Conservation (phyloP, 78 protist species). For the Creolimax fragrantissima region DNA sequence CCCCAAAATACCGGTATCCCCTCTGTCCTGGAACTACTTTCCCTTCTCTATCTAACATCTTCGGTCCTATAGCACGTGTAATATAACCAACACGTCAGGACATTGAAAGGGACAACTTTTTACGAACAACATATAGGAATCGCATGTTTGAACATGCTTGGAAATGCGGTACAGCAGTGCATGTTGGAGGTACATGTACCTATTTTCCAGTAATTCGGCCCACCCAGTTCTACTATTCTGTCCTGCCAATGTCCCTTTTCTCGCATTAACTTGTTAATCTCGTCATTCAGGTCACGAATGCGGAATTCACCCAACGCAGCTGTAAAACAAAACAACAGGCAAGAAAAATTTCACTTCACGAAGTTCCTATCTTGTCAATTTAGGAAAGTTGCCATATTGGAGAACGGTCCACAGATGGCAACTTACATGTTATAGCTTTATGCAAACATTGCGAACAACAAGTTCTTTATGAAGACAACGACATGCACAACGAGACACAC, state of each 20-base stretch:
- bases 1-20: conserved; percentile 84
- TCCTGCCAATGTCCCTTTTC: conserved; percentile 88
- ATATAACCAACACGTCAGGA: too few relatives aligned
- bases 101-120: too few relatives aligned
- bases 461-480: too few relatives aligned
- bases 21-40: neutral
- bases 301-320: conserved; percentile 77
- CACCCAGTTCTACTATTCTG: conserved; percentile 82
- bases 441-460: too few relatives aligned
- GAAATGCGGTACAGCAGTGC: too few relatives aligned
- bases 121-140: too few relatives aligned
- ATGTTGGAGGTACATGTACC: too few relatives aligned
- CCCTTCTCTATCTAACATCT: neutral
- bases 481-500: too few relatives aligned
- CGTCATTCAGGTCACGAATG: conserved; percentile 90
- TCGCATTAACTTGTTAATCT: conserved; percentile 79
- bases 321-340: neutral
- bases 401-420: neutral
- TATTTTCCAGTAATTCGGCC: conserved; percentile 53
- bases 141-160: too few relatives aligned
- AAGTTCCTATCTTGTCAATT: too few relatives aligned
- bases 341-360: neutral
- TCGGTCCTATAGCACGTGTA: neutral
- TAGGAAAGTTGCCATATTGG: too few relatives aligned
- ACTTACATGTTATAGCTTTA: neutral